Base-by-base conservation (phyloP, 106 monocot species). In the Acorus gramineus region DNA sequence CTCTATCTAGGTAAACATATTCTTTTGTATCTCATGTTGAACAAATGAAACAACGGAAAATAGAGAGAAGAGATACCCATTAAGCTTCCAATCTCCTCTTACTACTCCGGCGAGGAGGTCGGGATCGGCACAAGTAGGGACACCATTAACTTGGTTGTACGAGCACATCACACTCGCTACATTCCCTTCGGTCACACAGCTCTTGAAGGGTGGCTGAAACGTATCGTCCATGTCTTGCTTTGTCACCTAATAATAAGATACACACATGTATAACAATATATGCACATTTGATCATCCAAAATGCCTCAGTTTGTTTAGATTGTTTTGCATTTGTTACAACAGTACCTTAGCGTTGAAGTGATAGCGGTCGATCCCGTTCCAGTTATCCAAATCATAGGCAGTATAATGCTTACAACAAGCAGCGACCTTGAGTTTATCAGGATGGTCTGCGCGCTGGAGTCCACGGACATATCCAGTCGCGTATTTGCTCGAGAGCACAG, bases 91-190 rank as follows among this genome's bases (percentile, higher is more conserved):
- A n/a, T 85, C 68, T 11, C 88, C 98, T 77, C 92, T 76, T 42
- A 98, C 60, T 53, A 74, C 73, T 61, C 98, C 92, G 46, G 79
- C 71, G 7, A 98, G 83, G 53, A 92, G 88, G 48, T 79, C 81
- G 4, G 84, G 84, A 57, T 92, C 98, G 11, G 92, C 98, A 48
- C 98, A 98, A 10, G 78, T 86, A 6, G 98, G 98, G 49, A 75
- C 57, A 2, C 92, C 98, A 70, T 98, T 98, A 50, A 98, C 83
- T 60, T 98, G 14, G 57, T 98, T 98, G 77, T 92, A 98, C 10
- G 98, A 98, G 76, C 98, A 98, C 98, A 98, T 98, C 8, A 85
- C 92, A 66, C 98, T 92, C 5, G 98, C 98, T 52, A 98, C 98
- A 57, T 90, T 90, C 50, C 98, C 98, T 57, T 98, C 88, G 6